Conservation (phyloP, 1,284 basidiomycete species). For the Papiliotrema terrestris region DNA sequence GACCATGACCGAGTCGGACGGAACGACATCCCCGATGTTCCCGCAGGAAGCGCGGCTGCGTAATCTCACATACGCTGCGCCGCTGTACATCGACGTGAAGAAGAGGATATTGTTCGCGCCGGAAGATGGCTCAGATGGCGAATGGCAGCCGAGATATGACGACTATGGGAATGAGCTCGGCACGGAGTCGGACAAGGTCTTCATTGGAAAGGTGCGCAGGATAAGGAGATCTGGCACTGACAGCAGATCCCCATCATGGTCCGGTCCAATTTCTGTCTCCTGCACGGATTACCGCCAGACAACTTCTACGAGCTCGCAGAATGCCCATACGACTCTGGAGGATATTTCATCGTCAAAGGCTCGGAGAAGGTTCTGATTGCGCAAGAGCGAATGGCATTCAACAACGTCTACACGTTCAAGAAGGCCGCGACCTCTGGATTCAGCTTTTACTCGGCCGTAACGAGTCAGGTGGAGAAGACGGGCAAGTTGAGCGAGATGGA, state of each 20-base stretch:
- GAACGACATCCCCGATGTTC: constrained; percentile 86
- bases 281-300: constrained; percentile 72
- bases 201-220: constrained; percentile 79
- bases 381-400: constrained; percentile 98
- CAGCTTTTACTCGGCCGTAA: constrained; percentile 94
- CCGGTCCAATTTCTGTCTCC: constrained; percentile 90
- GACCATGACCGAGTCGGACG: constrained; percentile 93
- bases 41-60: constrained; percentile 96
- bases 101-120: constrained; percentile 77
- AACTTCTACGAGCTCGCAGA: constrained; percentile 90
- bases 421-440: constrained; percentile 82
- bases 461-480: constrained; percentile 95
- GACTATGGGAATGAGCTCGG: constrained; percentile 62
- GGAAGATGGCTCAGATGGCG: constrained; percentile 68
- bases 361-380: constrained; percentile 99
- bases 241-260: constrained; percentile 94
- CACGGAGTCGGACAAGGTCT: constrained; percentile 76
- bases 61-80: constrained; percentile 76
- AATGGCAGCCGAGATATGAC: constrained; percentile 64
- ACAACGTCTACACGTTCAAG: constrained; percentile 98
- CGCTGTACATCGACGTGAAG: constrained; percentile 93
- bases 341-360: constrained; percentile 99
- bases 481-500: constrained; percentile 98
- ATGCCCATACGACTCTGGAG: constrained; percentile 94
- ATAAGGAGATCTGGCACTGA: background rate